These are phyloP conservation scores for Ascoidea asiatica DNA, from an alignment of 805 yeast species.

Conservation along the genomic window DNA sequence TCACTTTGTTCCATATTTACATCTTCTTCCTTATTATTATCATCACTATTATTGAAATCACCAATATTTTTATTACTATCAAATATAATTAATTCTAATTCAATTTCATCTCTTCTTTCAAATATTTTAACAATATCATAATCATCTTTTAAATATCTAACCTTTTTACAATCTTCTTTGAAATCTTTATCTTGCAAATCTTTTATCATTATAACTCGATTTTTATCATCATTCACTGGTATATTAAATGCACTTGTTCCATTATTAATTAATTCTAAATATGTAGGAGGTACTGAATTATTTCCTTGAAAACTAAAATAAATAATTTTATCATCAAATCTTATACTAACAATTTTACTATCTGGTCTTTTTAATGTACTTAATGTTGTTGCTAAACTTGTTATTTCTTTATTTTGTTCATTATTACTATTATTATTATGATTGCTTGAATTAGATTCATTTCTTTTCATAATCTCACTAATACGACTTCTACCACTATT, in stretches of 20 bases:
- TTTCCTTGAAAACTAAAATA: constrained; percentile 52
- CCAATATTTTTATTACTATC: not conserved
- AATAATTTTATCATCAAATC: constrained; percentile 39
- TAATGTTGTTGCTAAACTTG: constrained; percentile 3
- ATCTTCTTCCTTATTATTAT: not conserved
- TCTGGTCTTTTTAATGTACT: constrained; percentile 15
- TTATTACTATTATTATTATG: constrained; percentile 16
- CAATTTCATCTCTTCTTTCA: not conserved
- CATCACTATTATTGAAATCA: not conserved
- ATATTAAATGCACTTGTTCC: constrained; percentile 63
- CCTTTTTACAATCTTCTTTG: not conserved
- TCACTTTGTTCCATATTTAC: no score
- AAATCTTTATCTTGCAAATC: not conserved
- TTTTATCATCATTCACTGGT: constrained; percentile 1
- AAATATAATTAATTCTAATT: no score
- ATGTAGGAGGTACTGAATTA: constrained; percentile 69
- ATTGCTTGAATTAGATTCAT: constrained; percentile 17
- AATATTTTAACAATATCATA: not conserved
- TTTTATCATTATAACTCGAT: not conserved
- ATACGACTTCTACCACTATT: not conserved
- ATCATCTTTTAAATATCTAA: not conserved
- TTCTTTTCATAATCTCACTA: not conserved
- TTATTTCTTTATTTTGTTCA: not conserved
- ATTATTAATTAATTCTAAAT: constrained; percentile 65
- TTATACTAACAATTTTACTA: constrained; percentile 28